Percentiles rank a stretch among this genome's conserved stretches.
phyloP scores from a whole-genome alignment of 805 yeast genomes.

The Henningerozyma blattae region DNA sequence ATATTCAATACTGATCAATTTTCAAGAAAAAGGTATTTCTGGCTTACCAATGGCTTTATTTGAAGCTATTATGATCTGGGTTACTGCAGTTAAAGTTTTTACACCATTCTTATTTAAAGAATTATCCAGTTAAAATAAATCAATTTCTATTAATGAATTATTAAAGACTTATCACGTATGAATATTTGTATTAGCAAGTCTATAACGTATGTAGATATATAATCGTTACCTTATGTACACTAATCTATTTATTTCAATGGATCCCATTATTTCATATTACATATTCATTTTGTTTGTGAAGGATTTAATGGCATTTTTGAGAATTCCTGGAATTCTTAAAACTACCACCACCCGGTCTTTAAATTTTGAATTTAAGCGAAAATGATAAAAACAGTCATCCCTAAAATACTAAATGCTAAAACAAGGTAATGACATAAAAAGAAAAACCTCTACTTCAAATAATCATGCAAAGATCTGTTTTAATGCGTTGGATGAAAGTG shows the following conservation, averaged over 20 bases:
- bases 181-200: background rate
- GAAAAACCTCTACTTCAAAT: background rate
- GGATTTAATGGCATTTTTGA: too few relatives aligned
- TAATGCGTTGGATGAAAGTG: slow-evolving; percentile 50
- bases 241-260: too few relatives aligned
- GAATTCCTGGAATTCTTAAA: too few relatives aligned
- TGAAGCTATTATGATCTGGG: slow-evolving; percentile 55
- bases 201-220: too few relatives aligned
- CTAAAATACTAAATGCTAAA: background rate
- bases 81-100: slow-evolving; percentile 67
- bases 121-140: slow-evolving; percentile 23
- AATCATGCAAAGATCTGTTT: slow-evolving; percentile 30
- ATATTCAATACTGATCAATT: slow-evolving; percentile 64
- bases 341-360: too few relatives aligned
- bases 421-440: background rate
- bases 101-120: slow-evolving; percentile 62
- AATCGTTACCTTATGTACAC: too few relatives aligned
- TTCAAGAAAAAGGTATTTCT: slow-evolving; percentile 46
- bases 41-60: slow-evolving; percentile 61
- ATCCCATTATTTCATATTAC: too few relatives aligned
- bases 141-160: background rate
- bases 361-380: too few relatives aligned
- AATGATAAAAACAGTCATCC: background rate
- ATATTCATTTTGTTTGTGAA: too few relatives aligned
- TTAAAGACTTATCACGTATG: background rate